phyloP scores from a whole-genome alignment of 768 basidiomycete species.

The Boletus sp. region DNA sequence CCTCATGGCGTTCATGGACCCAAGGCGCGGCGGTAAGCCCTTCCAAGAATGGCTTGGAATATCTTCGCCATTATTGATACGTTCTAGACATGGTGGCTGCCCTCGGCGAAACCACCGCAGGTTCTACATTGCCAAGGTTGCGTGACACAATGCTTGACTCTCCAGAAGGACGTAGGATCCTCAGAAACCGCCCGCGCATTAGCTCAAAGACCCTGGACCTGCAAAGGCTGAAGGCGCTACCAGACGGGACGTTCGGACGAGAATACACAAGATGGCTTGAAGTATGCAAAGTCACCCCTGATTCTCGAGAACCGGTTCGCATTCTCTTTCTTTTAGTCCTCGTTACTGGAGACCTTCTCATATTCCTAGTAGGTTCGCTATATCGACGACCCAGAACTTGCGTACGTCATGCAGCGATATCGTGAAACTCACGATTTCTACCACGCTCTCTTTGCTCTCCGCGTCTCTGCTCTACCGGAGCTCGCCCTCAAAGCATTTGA shows the following conservation, averaged over 20 bases:
- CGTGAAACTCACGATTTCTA: slow-evolving; percentile 98
- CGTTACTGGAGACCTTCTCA: not conserved
- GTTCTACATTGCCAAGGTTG: slow-evolving; percentile 68
- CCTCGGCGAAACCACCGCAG: slow-evolving; percentile 89
- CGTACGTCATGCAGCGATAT: slow-evolving; percentile 97
- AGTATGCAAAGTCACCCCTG: slow-evolving; percentile 84
- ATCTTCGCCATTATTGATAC: not conserved
- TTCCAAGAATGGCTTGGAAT: not conserved
- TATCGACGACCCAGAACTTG: slow-evolving; percentile 90
- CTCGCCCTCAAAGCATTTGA: slow-evolving; percentile 94
- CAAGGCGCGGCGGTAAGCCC: slow-evolving; percentile 75
- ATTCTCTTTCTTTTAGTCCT: not conserved
- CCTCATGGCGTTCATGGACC: slow-evolving; percentile 74
- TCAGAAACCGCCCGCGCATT: slow-evolving; percentile 80
- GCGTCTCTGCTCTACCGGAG: slow-evolving; percentile 87
- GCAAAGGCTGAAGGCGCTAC: slow-evolving; percentile 56
- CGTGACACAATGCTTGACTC: slow-evolving; percentile 75
- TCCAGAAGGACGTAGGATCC: slow-evolving; percentile 77
- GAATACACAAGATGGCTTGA: slow-evolving; percentile 91
- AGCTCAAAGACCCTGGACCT: slow-evolving; percentile 76
- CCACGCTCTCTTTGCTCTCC: slow-evolving; percentile 85
- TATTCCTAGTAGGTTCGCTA: slow-evolving; percentile 72
- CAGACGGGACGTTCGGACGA: slow-evolving; percentile 79
- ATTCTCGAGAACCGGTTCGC: slow-evolving; percentile 85
- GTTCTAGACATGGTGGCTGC: slow-evolving; percentile 91